Evolutionary conservation across 2,329 filamentous ascomycete species (phyloP), one percentile per base, ranked within the genome.

Genomic region (Arachnomyces sp.): DNA sequence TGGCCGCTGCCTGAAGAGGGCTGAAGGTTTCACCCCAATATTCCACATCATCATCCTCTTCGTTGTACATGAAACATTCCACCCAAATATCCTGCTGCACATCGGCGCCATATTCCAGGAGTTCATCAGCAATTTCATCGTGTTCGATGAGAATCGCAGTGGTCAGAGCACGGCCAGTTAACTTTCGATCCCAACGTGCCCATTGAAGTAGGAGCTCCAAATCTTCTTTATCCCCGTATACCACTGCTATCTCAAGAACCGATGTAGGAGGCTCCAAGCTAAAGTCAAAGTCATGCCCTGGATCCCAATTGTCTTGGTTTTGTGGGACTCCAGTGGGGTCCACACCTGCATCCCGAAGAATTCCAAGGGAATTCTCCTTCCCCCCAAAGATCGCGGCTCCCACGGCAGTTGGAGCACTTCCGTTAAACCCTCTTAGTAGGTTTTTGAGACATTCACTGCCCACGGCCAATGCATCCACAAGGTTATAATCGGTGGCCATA

Each of bases 341-440:
- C n/a, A 46, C 32, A 16, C 35, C 34, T 30, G 40, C 36, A 25
- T 38, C 31, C 39, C 29, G 45, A 29, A 48, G 25, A 33, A 31
- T 40, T 15, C 9, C 38, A 36, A 34, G 32, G 16, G 12, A 17
- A 20, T 34, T n/a, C 2, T n/a, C n/a, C 8, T 40, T 34, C 5
- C 4, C n/a, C n/a, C n/a, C n/a, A n/a, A n/a, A 13, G 13, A 40
- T 34, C 38, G 38, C 29, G 25, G 12, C 28, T 16, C 15, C 31
- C 12, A 42, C 36, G 18, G 45, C 13, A 4, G 31, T 42, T 13
- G 45, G 40, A 9, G 40, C 43, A 12, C 25, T 37, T 44, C 45
- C 43, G 2, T 3, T 18, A 17, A 48, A 46, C 7, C 18, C 17
- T 34, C 14, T 34, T 4, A 40, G 31, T 25, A 34, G 29, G 1